Evolutionary conservation across 257 asterid species (phyloP), one percentile per base, ranked within the genome.

Genomic region (Solanum pennellii): DNA sequence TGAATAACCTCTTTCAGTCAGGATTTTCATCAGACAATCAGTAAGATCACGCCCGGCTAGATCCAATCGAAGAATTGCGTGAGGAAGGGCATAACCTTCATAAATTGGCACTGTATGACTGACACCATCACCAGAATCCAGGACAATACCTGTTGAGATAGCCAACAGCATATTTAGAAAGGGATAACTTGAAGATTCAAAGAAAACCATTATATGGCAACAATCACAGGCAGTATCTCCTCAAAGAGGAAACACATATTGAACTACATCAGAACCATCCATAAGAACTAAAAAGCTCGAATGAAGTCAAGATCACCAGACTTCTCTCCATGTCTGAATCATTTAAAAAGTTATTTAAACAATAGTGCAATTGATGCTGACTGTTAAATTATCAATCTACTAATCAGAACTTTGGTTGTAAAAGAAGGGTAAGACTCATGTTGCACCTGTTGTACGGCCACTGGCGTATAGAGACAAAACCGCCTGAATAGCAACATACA

Each of bases 401-500:
- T 18, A 80, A 80, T 80, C 68, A 80, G 29, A 47, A 44, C 5
- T 25, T 79, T 6, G 27, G 29, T 27, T 31, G 66, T 45, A 79
- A 9, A 79, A 79, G 21, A 9, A 79, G 66, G 10, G 66, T 27
- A 3, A 27, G 65, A 79, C 27, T 45, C 41, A 79, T 9, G 84
- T 16, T 0, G 27, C 69, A 91, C 93, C 93, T 83, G 94, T 92
- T 42, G 93, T 92, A 13, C 93, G 94, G 33, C 94, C 94, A 84
- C 93, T 90, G 73, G 94, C 93, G 77, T 92, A 92, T 44, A 92
- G 93, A 42, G 94, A 90, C 75, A 92, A 37, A 23, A 92, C 94
- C 7, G 94, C 94, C 85, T 92, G 94, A 66, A 92, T 92, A 29
- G 90, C 92, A 13, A 92, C 94, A 86, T 92, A 92, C 94, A 92